Conservation (phyloP, 208 protist genomes). For the Leishmania braziliensis region DNA sequence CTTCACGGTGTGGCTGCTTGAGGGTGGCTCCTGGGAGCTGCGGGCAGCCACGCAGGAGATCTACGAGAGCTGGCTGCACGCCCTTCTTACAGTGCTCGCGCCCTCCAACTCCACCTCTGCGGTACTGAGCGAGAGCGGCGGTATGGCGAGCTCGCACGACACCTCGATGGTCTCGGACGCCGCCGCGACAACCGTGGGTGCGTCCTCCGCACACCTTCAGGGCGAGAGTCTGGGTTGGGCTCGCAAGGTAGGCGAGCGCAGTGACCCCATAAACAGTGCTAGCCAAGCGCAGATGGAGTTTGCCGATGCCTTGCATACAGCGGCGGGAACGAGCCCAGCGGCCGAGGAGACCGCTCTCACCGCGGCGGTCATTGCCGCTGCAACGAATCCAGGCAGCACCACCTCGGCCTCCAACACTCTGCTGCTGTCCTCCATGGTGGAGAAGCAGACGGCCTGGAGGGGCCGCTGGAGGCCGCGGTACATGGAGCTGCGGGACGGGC, state of each 20-base stretch:
- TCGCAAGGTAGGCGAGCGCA: neutral
- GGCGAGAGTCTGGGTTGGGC: constrained; percentile 4
- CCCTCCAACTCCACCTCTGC: constrained; percentile 22
- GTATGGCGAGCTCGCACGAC: constrained; percentile 20
- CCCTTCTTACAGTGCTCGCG: constrained; percentile 34
- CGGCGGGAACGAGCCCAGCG: neutral
- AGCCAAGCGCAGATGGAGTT: neutral
- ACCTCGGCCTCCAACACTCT: constrained; percentile 10
- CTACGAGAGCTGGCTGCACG: constrained; percentile 53
- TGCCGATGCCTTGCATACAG: neutral
- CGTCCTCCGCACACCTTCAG: neutral
- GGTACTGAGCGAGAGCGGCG: constrained; percentile 17
- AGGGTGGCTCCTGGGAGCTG: constrained; percentile 74
- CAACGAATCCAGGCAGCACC: neutral
- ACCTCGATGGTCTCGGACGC: constrained; percentile 16
- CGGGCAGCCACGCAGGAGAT: constrained; percentile 46
- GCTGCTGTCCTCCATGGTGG: constrained; percentile 46
- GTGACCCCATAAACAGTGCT: neutral
- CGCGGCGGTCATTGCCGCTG: constrained; percentile 10
- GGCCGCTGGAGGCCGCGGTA: constrained; percentile 64
- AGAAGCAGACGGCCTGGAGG: constrained; percentile 70
- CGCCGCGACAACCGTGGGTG: neutral
- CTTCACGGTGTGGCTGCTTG: constrained; percentile 75
- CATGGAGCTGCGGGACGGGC: constrained; percentile 56
- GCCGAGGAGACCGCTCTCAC: constrained; percentile 15